Conservation (phyloP, 495 filamentous ascomycete genomes). For the Talaromyces thailandensis region DNA sequence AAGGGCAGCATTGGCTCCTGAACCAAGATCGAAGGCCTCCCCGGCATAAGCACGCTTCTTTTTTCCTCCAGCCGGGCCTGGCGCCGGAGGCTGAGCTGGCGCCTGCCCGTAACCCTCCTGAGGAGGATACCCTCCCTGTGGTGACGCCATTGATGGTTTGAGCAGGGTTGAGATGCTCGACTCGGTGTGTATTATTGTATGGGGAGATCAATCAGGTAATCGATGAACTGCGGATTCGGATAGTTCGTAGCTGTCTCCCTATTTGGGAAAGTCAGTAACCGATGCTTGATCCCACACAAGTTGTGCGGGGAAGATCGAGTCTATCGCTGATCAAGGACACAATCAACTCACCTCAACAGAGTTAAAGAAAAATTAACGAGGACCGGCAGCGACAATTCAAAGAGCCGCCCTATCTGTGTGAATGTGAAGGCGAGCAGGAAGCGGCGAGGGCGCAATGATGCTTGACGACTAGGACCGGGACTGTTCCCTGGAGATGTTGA, state of each 20-base stretch:
- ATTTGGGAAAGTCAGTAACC: neutral
- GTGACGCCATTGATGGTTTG: constrained; percentile 37
- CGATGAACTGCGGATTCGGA: neutral
- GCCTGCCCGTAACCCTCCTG: constrained; percentile 42
- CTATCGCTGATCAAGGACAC: neutral
- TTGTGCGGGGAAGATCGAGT: constrained; percentile 1
- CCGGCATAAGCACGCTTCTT: constrained; percentile 93
- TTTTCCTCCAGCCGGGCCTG: constrained; percentile 44
- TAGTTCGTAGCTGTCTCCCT: neutral
- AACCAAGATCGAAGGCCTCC: constrained; percentile 86
- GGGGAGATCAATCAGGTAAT: neutral
- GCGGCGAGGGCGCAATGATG: neutral
- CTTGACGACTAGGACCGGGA: neutral
- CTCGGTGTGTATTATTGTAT: neutral
- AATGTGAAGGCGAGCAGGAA: neutral
- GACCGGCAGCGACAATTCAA: neutral
- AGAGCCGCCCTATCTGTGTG: neutral
- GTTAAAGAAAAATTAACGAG: neutral
- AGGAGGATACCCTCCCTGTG: constrained; percentile 57
- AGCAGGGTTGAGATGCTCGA: neutral
- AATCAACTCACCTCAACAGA: neutral
- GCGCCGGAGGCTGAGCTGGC: constrained; percentile 27
- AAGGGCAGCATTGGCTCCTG: constrained; percentile 74
- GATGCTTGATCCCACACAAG: constrained; percentile 3
- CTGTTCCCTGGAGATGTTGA: neutral